Evolutionary conservation across 2,329 filamentous ascomycete genomes (phyloP).

Genomic region (Curvularia hawaiiensis): DNA sequence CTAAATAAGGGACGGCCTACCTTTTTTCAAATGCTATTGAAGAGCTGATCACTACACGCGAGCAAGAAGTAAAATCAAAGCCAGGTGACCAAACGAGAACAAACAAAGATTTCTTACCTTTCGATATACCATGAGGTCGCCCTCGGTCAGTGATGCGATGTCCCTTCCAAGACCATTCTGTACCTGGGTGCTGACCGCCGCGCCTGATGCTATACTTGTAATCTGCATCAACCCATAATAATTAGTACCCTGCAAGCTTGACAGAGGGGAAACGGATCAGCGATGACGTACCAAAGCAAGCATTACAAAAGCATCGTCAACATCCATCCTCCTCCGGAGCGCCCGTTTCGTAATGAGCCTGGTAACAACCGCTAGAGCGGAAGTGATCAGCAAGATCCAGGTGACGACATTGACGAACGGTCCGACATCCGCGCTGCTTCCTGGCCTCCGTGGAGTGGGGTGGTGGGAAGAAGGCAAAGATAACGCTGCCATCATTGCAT

Average conservation of each 20-base stretch:
- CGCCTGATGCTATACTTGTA: slow-evolving; percentile 41
- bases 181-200: slow-evolving; percentile 39
- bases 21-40: too few relatives aligned
- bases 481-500: slow-evolving; percentile 36
- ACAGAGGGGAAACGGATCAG: background rate
- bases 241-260: slow-evolving; percentile 15
- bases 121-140: slow-evolving; percentile 34
- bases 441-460: slow-evolving; percentile 35
- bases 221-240: slow-evolving; percentile 19
- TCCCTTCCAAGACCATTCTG: slow-evolving; percentile 39
- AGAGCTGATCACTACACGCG: too few relatives aligned
- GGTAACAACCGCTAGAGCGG: slow-evolving; percentile 40
- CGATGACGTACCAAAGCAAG: slow-evolving; percentile 36
- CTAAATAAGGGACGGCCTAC: background rate
- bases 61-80: too few relatives aligned
- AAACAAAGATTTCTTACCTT: slow-evolving; percentile 34
- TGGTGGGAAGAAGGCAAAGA: slow-evolving; percentile 27
- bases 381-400: slow-evolving; percentile 44
- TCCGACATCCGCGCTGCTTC: slow-evolving; percentile 37
- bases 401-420: slow-evolving; percentile 44
- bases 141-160: slow-evolving; percentile 22
- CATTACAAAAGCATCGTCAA: slow-evolving; percentile 45
- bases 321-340: slow-evolving; percentile 36
- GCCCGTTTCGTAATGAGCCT: slow-evolving; percentile 43
- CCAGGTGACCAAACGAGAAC: too few relatives aligned